A percentile compares a stretch with the other conserved stretches of the same genome.
phyloP scores from a whole-genome alignment of 768 basidiomycete genomes.

The Agaricus blazei region DNA sequence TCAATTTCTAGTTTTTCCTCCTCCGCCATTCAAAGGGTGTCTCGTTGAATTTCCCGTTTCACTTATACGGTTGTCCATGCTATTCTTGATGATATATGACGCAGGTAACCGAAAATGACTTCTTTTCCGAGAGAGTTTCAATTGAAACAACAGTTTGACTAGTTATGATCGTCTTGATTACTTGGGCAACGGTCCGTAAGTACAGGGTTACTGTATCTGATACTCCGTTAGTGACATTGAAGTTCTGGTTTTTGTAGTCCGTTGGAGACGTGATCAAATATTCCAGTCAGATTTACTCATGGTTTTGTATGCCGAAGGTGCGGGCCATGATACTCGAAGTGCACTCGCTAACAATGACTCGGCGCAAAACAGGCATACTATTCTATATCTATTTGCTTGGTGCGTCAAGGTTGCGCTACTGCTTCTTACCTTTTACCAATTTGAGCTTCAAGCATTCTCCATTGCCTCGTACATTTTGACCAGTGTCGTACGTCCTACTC shows the following conservation, averaged over 20 bases:
- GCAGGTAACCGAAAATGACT: not conserved
- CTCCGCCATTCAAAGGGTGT: not conserved
- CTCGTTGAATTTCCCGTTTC: not conserved
- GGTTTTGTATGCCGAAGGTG: not conserved
- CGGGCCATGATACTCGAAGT: not conserved
- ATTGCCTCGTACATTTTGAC: not conserved
- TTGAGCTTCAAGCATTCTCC: not conserved
- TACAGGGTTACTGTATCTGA: not conserved
- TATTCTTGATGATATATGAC: not conserved
- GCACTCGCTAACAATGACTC: too few species aligned
- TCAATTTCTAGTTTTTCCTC: not conserved
- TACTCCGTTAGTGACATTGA: not conserved
- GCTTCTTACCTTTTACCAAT: too few species aligned
- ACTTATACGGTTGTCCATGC: not conserved
- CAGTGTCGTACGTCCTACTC: not conserved
- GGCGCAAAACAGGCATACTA: not conserved
- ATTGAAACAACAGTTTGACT: not conserved
- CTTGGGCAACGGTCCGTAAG: not conserved
- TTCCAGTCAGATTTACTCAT: not conserved
- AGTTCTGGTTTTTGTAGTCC: not conserved
- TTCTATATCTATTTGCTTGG: not conserved
- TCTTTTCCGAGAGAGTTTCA: not conserved
- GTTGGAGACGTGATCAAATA: not conserved
- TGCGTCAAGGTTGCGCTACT: not conserved
- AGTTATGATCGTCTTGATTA: not conserved